A percentile compares a stretch with the other conserved stretches of the same genome.
Evolutionary conservation across 2,329 filamentous ascomycete species (phyloP).

Genomic region (Akanthomyces lecanii): DNA sequence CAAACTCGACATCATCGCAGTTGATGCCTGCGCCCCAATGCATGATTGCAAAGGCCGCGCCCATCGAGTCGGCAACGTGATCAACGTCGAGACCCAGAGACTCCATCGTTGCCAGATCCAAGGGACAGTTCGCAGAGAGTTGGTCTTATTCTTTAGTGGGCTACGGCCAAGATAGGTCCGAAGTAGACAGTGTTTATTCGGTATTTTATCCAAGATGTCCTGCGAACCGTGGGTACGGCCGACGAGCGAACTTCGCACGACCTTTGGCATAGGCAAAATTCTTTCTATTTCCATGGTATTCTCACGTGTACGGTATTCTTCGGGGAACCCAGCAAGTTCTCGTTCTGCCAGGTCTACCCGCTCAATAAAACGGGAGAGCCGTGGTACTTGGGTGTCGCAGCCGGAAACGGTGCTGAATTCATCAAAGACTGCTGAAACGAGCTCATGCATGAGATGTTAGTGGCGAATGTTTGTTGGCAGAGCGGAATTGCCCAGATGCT

Average conservation of each 20-base stretch:
- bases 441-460: slow-evolving; percentile 16
- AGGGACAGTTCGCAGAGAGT: slow-evolving; percentile 17
- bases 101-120: slow-evolving; percentile 17
- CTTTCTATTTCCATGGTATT: slow-evolving; percentile 21
- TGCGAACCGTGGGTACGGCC: slow-evolving; percentile 17
- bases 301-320: background rate
- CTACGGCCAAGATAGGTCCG: slow-evolving; percentile 21
- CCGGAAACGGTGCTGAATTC: background rate
- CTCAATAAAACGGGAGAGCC: background rate
- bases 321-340: slow-evolving; percentile 12
- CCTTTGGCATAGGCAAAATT: slow-evolving; percentile 22
- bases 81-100: slow-evolving; percentile 16
- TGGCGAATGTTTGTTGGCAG: slow-evolving; percentile 13
- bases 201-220: slow-evolving; percentile 8
- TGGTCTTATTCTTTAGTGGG: background rate
- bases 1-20: slow-evolving; percentile 24
- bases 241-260: slow-evolving; percentile 20
- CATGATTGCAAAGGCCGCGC: slow-evolving; percentile 22
- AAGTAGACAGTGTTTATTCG: slow-evolving; percentile 24
- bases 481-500: slow-evolving; percentile 18
- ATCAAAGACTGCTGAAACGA: slow-evolving; percentile 13
- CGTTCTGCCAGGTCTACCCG: slow-evolving; percentile 2
- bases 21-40: slow-evolving; percentile 24
- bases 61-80: slow-evolving; percentile 20
- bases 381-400: slow-evolving; percentile 12